These are phyloP conservation scores for Fomitopsis betulina DNA, from an alignment of 1,284 basidiomycete species.

Conservation along the genomic window DNA sequence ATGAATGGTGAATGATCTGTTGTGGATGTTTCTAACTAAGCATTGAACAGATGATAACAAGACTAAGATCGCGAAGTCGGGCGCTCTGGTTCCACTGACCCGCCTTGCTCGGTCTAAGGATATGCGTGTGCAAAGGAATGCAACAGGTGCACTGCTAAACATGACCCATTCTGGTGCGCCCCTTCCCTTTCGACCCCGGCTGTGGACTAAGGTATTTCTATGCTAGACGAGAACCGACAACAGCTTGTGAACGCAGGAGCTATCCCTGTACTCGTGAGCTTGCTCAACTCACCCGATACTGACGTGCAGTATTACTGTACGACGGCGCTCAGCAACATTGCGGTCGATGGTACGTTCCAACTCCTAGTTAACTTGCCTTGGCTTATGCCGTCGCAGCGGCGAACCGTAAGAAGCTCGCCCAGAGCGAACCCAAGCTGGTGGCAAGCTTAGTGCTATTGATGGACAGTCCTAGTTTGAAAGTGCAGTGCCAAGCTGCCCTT, in stretches of 20 bases:
- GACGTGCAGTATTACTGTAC: conserved; percentile 99
- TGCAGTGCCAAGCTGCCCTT: conserved; percentile 97
- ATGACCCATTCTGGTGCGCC: conserved; percentile 95
- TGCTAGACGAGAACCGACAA: conserved; percentile 92
- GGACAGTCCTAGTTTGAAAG: conserved; percentile 97
- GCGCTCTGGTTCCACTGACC: conserved; percentile 94
- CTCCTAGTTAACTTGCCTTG: neutral
- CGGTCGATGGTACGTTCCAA: conserved; percentile 75
- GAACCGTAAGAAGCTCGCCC: conserved; percentile 95
- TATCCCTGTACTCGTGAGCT: conserved; percentile 93
- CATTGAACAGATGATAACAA: conserved; percentile 88
- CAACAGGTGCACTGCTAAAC: conserved; percentile 96
- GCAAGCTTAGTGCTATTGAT: conserved; percentile 93
- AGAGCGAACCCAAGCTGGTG: conserved; percentile 93
- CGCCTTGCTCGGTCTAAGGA: conserved; percentile 97
- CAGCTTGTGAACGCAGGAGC: conserved; percentile 98
- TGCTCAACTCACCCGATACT: conserved; percentile 96
- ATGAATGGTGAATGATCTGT: neutral
- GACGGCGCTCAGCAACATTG: conserved; percentile 97
- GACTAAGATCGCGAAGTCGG: conserved; percentile 99
- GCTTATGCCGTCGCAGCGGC: conserved; percentile 38
- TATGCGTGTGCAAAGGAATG: conserved; percentile 98
- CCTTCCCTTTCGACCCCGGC: conserved; percentile 6
- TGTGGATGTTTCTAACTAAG: neutral
- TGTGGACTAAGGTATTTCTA: conserved; percentile 2